Conservation (phyloP, 2,329 filamentous ascomycete species). For the Pseudopithomyces maydicus region DNA sequence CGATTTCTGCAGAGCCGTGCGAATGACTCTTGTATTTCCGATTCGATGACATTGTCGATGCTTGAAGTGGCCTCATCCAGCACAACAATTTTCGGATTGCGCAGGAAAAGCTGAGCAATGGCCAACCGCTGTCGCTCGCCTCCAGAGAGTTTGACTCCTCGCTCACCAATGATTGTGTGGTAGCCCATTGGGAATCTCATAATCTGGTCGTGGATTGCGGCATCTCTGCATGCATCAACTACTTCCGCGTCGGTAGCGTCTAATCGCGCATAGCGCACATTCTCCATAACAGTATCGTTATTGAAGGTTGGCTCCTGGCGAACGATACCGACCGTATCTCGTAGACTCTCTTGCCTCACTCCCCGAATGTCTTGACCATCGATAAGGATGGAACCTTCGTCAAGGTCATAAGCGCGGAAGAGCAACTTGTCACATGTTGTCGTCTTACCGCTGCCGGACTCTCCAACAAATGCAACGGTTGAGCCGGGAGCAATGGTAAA, state of each 20-base stretch:
- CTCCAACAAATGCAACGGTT: slow-evolving; percentile 62
- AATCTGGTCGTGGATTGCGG: slow-evolving; percentile 67
- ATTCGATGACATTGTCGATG: slow-evolving; percentile 72
- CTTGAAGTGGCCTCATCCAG: slow-evolving; percentile 85
- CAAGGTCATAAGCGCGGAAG: slow-evolving; percentile 62
- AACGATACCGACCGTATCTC: slow-evolving; percentile 63
- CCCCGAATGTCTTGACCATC: slow-evolving; percentile 63
- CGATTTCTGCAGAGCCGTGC: slow-evolving; percentile 59
- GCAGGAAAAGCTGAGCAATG: slow-evolving; percentile 73
- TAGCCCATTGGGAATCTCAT: slow-evolving; percentile 53
- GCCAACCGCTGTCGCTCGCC: slow-evolving; percentile 69
- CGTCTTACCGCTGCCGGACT: slow-evolving; percentile 64
- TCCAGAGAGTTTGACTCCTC: slow-evolving; percentile 57
- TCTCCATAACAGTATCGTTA: slow-evolving; percentile 65
- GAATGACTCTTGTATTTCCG: slow-evolving; percentile 65
- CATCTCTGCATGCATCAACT: slow-evolving; percentile 61
- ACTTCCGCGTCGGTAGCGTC: slow-evolving; percentile 63
- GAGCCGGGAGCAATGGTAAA: slow-evolving; percentile 55
- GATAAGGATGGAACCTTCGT: slow-evolving; percentile 56
- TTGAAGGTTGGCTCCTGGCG: slow-evolving; percentile 66
- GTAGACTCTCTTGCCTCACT: slow-evolving; percentile 60
- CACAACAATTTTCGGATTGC: slow-evolving; percentile 76
- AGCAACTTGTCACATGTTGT: slow-evolving; percentile 61
- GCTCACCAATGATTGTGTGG: slow-evolving; percentile 29
- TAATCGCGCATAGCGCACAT: slow-evolving; percentile 63